Percentiles rank a stretch among this genome's conserved stretches.
These are phyloP conservation scores for Xylariaceae sp. DNA, from an alignment of 2,329 filamentous ascomycete genomes.

Conservation along the genomic window DNA sequence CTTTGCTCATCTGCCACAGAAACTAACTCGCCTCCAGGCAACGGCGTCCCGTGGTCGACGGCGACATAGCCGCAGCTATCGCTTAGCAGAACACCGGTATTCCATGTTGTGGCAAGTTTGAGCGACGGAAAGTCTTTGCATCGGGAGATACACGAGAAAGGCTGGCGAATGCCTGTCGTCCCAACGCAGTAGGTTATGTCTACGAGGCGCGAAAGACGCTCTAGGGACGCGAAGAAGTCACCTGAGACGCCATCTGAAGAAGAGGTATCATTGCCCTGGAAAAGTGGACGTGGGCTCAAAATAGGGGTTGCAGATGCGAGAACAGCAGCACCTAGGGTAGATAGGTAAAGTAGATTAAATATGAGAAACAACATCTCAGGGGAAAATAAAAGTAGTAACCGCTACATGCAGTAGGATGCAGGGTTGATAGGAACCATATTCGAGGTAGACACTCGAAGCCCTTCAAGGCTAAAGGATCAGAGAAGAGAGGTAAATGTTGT, in stretches of 20 bases:
- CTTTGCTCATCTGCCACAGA: slow-evolving; percentile 7
- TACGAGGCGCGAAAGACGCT: slow-evolving; percentile 87
- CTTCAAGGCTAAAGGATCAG: too few species aligned
- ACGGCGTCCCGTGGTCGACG: slow-evolving; percentile 68
- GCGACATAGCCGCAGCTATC: slow-evolving; percentile 96
- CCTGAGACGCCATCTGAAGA: slow-evolving; percentile 54
- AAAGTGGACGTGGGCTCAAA: slow-evolving; percentile 18
- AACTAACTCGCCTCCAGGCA: slow-evolving; percentile 9
- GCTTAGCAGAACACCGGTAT: slow-evolving; percentile 82
- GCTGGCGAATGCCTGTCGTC: slow-evolving; percentile 77
- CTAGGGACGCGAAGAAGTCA: slow-evolving; percentile 77
- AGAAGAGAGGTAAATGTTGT: too few species aligned
- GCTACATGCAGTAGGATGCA: neutral
- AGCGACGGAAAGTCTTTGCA: slow-evolving; percentile 84
- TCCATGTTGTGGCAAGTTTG: slow-evolving; percentile 83
- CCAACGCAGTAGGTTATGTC: slow-evolving; percentile 96
- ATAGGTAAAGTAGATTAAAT: slow-evolving; percentile 18
- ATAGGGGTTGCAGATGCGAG: slow-evolving; percentile 26
- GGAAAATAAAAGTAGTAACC: neutral
- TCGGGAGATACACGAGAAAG: slow-evolving; percentile 84
- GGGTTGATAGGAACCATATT: slow-evolving; percentile 12
- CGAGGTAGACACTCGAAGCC: too few species aligned
- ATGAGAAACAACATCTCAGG: slow-evolving; percentile 23
- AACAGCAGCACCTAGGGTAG: slow-evolving; percentile 12
- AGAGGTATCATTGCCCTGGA: slow-evolving; percentile 12